Conservation (phyloP, 805 yeast species). For the Cyberlindnera americana region DNA sequence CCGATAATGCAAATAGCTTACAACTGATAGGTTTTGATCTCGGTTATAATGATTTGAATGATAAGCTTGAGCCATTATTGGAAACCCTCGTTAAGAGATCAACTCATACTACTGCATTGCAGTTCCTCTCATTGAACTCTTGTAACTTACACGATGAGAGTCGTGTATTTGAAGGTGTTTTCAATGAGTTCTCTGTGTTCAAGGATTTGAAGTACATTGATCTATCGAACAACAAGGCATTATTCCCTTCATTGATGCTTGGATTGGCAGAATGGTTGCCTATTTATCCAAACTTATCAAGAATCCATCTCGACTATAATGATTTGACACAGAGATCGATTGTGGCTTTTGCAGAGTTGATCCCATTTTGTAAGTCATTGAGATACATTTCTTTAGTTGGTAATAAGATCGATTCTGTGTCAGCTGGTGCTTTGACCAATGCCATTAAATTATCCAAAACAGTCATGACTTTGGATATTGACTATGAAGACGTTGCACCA, state of each 20-base stretch:
- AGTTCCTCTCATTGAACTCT: slow-evolving; percentile 59
- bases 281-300: slow-evolving; percentile 54
- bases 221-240: slow-evolving; percentile 66
- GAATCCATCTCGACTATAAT: slow-evolving; percentile 72
- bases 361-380: slow-evolving; percentile 66
- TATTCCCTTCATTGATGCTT: slow-evolving; percentile 58
- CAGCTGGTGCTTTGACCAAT: slow-evolving; percentile 62
- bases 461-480: slow-evolving; percentile 65
- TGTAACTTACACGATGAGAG: slow-evolving; percentile 47
- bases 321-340: slow-evolving; percentile 52
- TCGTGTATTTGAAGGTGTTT: slow-evolving; percentile 34
- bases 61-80: slow-evolving; percentile 30
- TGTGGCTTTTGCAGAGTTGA: slow-evolving; percentile 61
- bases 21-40: slow-evolving; percentile 69
- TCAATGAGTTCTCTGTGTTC: slow-evolving; percentile 47
- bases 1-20: slow-evolving; percentile 50
- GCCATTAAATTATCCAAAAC: slow-evolving; percentile 61
- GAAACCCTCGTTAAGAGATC: slow-evolving; percentile 25
- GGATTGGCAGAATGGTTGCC: slow-evolving; percentile 64
- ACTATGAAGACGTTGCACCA: slow-evolving; percentile 52
- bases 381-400: slow-evolving; percentile 69
- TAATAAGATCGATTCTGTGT: slow-evolving; percentile 54
- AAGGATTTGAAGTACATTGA: slow-evolving; percentile 69
- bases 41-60: slow-evolving; percentile 70
- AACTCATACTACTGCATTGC: slow-evolving; percentile 28